Evolutionary conservation across 495 filamentous ascomycete genomes (phyloP).

Genomic region (Cladorrhinum samala): DNA sequence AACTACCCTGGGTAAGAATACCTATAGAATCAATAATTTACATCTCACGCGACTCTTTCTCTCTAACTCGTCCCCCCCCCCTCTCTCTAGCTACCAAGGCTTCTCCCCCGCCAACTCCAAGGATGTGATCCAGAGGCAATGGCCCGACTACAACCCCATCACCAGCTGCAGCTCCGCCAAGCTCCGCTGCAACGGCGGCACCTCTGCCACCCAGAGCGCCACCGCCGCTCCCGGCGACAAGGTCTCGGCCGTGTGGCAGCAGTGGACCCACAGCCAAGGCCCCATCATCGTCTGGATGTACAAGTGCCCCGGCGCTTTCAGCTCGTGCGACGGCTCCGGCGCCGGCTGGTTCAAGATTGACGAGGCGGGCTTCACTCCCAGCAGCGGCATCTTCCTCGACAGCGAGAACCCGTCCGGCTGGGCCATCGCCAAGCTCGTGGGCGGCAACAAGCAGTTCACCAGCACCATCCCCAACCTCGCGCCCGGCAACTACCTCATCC

Average conservation of each 20-base stretch:
- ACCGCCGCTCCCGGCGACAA: constrained; percentile 40
- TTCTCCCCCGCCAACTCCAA: constrained; percentile 41
- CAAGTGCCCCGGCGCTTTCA: constrained; percentile 43
- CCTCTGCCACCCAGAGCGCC: constrained; percentile 37
- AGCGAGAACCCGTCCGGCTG: constrained; percentile 24
- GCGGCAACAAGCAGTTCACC: constrained; percentile 46
- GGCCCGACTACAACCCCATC: constrained; percentile 50
- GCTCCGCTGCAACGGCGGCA: constrained; percentile 54
- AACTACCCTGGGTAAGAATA: constrained; percentile 42
- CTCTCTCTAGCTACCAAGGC: constrained; percentile 44
- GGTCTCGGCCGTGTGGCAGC: constrained; percentile 46
- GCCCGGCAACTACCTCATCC: constrained; percentile 52
- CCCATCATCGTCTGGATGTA: constrained; percentile 53
- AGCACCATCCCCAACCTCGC: constrained; percentile 48
- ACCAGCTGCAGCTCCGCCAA: constrained; percentile 32
- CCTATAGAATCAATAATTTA: not conserved
- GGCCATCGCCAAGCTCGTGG: constrained; percentile 35
- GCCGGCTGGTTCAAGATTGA: constrained; percentile 58
- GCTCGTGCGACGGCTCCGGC: constrained; percentile 39
- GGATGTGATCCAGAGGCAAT: constrained; percentile 50
- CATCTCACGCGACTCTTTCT: not conserved
- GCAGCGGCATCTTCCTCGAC: constrained; percentile 27
- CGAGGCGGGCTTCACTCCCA: constrained; percentile 41
- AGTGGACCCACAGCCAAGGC: constrained; percentile 54
- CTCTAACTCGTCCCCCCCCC: too few species aligned